phyloP scores from a whole-genome alignment of 202 grass and related monocot species.

The Elaeis oleifera region DNA sequence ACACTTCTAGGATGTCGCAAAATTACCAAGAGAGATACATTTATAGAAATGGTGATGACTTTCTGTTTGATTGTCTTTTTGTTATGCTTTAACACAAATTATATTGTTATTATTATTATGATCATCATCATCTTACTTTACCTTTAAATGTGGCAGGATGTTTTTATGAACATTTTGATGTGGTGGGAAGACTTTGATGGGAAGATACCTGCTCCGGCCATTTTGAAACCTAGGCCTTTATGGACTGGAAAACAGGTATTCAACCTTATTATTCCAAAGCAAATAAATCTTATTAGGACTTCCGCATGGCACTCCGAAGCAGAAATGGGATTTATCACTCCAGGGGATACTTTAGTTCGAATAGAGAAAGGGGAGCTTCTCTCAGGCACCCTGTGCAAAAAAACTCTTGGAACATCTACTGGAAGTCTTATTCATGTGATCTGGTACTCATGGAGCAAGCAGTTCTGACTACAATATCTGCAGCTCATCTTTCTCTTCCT shows the following conservation, averaged over 20 bases:
- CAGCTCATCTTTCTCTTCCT: too few species aligned
- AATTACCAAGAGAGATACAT: conserved; percentile 89
- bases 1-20: conserved; percentile 82
- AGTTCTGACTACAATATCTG: too few species aligned
- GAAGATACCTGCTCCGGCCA: conserved; percentile 88
- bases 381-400: conserved; percentile 85
- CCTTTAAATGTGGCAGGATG: conserved; percentile 51
- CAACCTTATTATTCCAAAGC: conserved; percentile 97
- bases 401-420: conserved; percentile 50
- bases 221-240: conserved; percentile 83
- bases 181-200: conserved; percentile 99
- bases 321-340: conserved; percentile 79
- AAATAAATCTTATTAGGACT: conserved; percentile 83
- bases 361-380: conserved; percentile 93
- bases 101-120: too few species aligned
- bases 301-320: conserved; percentile 79
- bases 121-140: too few species aligned
- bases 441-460: conserved; percentile 34
- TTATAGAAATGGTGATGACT: conserved; percentile 72
- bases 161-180: conserved; percentile 98
- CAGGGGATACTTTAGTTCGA: conserved; percentile 82
- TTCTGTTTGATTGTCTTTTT: too few species aligned
- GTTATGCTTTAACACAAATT: too few species aligned
- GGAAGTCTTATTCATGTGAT: conserved; percentile 97
- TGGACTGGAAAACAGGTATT: conserved; percentile 99